phyloP scores from a whole-genome alignment of 2,329 filamentous ascomycete species.

The Teratosphaeria gauchensis region DNA sequence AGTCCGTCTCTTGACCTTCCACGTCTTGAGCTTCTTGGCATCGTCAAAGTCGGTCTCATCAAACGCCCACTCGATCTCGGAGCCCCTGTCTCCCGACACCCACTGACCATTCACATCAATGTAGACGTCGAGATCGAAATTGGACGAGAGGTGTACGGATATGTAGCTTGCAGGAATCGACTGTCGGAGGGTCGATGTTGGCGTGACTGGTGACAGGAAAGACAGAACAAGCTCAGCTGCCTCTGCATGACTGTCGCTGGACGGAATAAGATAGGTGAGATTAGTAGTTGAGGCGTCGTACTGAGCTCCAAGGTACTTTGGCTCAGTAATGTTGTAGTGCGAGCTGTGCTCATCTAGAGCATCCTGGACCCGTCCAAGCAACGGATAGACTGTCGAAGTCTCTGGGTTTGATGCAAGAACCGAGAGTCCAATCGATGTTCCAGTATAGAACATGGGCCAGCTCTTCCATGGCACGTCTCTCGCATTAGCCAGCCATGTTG shows the following conservation, averaged over 20 bases:
- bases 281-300: constrained; percentile 65
- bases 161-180: constrained; percentile 75
- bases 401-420: constrained; percentile 53
- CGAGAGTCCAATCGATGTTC: constrained; percentile 51
- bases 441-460: constrained; percentile 83
- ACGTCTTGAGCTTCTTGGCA: constrained; percentile 49
- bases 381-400: constrained; percentile 51
- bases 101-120: constrained; percentile 52
- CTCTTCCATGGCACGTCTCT: constrained; percentile 66
- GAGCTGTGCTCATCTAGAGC: constrained; percentile 42
- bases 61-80: constrained; percentile 61
- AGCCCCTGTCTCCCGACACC: constrained; percentile 67
- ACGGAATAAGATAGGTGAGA: constrained; percentile 52
- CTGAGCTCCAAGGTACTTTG: constrained; percentile 49
- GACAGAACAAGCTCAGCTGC: constrained; percentile 50
- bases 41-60: constrained; percentile 30
- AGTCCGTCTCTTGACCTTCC: constrained; percentile 49
- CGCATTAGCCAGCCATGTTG: constrained; percentile 52
- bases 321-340: constrained; percentile 47
- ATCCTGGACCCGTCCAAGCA: constrained; percentile 58
- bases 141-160: constrained; percentile 58
- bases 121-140: constrained; percentile 42
- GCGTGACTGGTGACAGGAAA: constrained; percentile 70
- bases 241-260: constrained; percentile 22
- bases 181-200: constrained; percentile 69